A percentile compares a stretch with the other conserved stretches of the same genome.
Evolutionary conservation across 164 flowering plant genomes (phyloP).

Genomic region (Protea cynaroides): DNA sequence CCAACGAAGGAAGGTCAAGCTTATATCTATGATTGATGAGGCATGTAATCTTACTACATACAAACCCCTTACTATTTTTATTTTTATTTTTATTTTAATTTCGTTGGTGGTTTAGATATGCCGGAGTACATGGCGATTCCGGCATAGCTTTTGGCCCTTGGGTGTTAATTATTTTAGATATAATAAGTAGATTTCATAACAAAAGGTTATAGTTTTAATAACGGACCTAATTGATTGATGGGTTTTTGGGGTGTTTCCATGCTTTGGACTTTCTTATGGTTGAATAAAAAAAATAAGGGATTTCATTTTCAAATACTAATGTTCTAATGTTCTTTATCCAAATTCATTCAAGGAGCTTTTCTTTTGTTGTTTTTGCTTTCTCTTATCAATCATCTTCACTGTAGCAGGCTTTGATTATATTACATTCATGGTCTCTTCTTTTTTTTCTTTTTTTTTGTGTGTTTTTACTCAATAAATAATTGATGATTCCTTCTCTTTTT

Average conservation of each 20-base stretch:
- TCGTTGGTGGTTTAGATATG: not conserved
- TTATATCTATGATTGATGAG: slow-evolving; percentile 89
- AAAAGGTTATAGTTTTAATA: not conserved
- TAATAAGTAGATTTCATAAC: too few relatives aligned
- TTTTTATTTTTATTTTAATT: not conserved
- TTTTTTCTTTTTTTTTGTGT: not conserved
- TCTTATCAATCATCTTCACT: slow-evolving; percentile 22
- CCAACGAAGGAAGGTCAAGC: slow-evolving; percentile 83
- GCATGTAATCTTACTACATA: slow-evolving; percentile 35
- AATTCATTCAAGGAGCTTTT: too few relatives aligned
- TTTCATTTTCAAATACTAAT: too few relatives aligned
- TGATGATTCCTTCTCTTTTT: too few relatives aligned
- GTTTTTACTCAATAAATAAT: not conserved
- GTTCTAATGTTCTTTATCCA: slow-evolving; percentile 2
- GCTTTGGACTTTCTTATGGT: slow-evolving; percentile 1
- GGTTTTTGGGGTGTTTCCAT: not conserved
- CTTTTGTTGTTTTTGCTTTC: slow-evolving; percentile 4
- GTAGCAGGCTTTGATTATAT: slow-evolving; percentile 10
- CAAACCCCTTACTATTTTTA: not conserved
- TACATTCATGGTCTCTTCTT: not conserved
- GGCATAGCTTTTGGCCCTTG: slow-evolving; percentile 2
- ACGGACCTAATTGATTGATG: not conserved
- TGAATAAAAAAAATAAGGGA: slow-evolving; percentile 6
- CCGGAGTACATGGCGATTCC: slow-evolving; percentile 18
- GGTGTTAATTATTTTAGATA: too few relatives aligned